phyloP scores from a whole-genome alignment of 371 early-diverging fungal species.

The Antonospora locustae region DNA sequence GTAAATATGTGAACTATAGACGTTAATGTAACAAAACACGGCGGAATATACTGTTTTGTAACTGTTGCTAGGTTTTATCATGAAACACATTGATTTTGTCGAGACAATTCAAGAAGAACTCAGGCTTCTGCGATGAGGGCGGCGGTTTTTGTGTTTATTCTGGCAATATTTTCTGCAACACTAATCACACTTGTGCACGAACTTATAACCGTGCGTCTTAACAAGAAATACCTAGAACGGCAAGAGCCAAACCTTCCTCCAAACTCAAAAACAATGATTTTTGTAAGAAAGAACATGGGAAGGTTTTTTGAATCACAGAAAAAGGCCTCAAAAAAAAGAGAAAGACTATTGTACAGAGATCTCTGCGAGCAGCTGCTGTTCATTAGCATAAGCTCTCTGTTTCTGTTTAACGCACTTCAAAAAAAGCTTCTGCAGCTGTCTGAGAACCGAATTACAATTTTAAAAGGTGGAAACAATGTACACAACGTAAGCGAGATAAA shows the following conservation, averaged over 20 bases:
- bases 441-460: background rate
- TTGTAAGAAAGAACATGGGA: background rate
- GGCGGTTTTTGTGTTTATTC: too few relatives aligned
- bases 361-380: background rate
- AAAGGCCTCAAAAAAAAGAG: conserved; percentile 10
- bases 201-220: conserved; percentile 1
- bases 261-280: conserved; percentile 15
- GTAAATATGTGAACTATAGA: too few relatives aligned
- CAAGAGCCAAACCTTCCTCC: conserved; percentile 15
- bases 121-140: too few relatives aligned
- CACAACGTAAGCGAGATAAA: conserved; percentile 14
- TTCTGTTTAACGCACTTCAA: conserved; percentile 5
- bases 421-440: background rate
- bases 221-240: conserved; percentile 5
- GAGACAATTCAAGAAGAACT: too few relatives aligned
- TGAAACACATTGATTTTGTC: too few relatives aligned
- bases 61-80: too few relatives aligned
- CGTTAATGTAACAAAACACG: too few relatives aligned
- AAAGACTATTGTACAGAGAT: background rate
- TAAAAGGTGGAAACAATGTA: conserved; percentile 6
- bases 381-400: background rate
- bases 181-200: conserved; percentile 15
- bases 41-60: too few relatives aligned
- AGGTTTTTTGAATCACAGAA: conserved; percentile 2
- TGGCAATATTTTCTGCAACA: conserved; percentile 15